Conservation (phyloP, 306 rosid species). For the Fagus crenata region DNA sequence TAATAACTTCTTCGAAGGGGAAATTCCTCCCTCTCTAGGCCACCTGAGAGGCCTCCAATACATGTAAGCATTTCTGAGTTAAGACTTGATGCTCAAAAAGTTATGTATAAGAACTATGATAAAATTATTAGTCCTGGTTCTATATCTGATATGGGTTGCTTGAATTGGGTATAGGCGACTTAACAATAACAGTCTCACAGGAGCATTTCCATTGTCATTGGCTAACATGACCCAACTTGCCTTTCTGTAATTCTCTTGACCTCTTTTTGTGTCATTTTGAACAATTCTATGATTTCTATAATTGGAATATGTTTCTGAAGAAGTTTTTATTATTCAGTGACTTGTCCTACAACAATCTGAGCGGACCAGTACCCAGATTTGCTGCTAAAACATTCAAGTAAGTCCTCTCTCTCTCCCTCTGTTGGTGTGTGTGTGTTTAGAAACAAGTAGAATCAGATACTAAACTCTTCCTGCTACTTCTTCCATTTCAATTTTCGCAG, state of each 20-base stretch:
- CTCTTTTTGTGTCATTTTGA: constrained; percentile 23
- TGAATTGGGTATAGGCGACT: constrained; percentile 72
- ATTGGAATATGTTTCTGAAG: constrained; percentile 27
- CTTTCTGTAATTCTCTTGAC: constrained; percentile 68
- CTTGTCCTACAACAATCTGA: constrained; percentile 84
- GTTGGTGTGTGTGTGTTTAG: constrained; percentile 11
- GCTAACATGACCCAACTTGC: constrained; percentile 88
- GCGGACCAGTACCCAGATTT: constrained; percentile 85
- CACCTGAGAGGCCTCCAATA: constrained; percentile 74
- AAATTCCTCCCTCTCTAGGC: constrained; percentile 67
- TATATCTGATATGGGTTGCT: constrained; percentile 27
- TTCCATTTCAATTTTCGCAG: constrained; percentile 44
- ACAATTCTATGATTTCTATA: constrained; percentile 11
- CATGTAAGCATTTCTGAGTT: constrained; percentile 57
- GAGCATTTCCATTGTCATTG: constrained; percentile 66
- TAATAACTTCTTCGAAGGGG: constrained; percentile 66
- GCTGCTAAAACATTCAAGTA: constrained; percentile 91
- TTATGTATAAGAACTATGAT: not conserved
- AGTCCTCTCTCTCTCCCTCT: constrained; percentile 20
- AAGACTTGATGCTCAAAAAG: constrained; percentile 11
- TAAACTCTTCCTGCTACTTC: not conserved
- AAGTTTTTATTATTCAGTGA: constrained; percentile 54
- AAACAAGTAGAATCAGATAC: constrained; percentile 17
- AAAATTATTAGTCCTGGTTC: constrained; percentile 8
- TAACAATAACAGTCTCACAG: constrained; percentile 82